Base-by-base conservation (phyloP, 805 yeast genomes). In the Candida nitratophila region DNA sequence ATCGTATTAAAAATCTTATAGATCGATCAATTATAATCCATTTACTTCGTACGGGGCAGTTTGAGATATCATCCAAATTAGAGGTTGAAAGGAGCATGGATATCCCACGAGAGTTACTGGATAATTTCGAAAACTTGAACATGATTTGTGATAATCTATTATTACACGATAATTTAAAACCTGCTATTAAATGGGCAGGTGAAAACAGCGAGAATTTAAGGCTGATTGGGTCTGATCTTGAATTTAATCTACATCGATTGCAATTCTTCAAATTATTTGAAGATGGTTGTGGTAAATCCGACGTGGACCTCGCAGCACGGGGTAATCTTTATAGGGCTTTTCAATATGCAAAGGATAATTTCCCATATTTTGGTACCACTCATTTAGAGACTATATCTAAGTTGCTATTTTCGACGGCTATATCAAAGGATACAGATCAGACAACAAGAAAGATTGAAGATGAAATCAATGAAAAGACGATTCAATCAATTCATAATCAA, bases 151-250 rank as follows among this genome's bases (percentile, higher is more conserved):
- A 56, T 17, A 65, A 64, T 32, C 48, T 61, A 32, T 51, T 73
- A 20, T 58, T 58, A 24, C 42, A 56, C 2, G 61, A 66, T 3
- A 59, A 76, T 42, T 53, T 73, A 24, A 54, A 51, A 5, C 66
- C 71, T 7, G 82, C 84, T 14, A 68, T 75, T 26, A 59, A 57
- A 2, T 80, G 86, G 86, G 66, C 70, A 27, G 44, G 51, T 6
- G 39, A 47, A 7, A 54, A 65, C 35, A 49, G 54, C 2, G 42
- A 35, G 2, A 42, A 54, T 34, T 55, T 73, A 38, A 49, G 51
- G 31, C 45, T 45, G 17, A 52, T 60, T 20, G 74, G 74, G 4
- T 68, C 72, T 1, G 69, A 70, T 40, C 53, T 76, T 22, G 76
- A 71, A 50, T 73, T 70, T 52, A 62, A 59, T 41, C 51, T 76